These are phyloP conservation scores for Aegilops longissima DNA, from an alignment of 176 grass and related monocot species.

Conservation along the genomic window DNA sequence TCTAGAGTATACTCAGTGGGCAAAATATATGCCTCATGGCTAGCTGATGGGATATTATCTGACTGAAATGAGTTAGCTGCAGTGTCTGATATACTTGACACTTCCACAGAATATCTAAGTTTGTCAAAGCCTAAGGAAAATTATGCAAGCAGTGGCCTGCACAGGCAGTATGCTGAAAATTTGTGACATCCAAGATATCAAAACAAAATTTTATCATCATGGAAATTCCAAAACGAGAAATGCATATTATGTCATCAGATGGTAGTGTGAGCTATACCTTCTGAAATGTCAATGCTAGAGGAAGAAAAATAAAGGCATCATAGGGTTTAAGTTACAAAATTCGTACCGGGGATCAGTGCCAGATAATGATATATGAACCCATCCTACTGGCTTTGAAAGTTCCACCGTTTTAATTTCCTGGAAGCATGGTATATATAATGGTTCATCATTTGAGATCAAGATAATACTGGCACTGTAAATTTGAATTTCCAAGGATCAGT, in stretches of 20 bases:
- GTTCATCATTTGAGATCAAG: background rate
- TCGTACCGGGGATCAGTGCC: constrained; percentile 77
- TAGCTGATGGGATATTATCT: background rate
- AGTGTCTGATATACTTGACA: background rate
- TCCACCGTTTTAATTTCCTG: constrained; percentile 97
- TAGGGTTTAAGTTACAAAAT: background rate
- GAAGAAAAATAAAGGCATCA: background rate
- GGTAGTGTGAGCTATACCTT: background rate
- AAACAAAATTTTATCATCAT: background rate
- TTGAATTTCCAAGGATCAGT: background rate
- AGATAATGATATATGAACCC: constrained; percentile 86
- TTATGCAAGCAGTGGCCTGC: background rate
- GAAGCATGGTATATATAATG: background rate
- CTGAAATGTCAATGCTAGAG: background rate
- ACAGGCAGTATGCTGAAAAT: background rate
- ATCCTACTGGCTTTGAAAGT: constrained; percentile 87
- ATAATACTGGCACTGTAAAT: background rate
- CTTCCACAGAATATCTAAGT: background rate
- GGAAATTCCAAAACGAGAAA: background rate
- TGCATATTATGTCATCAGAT: background rate
- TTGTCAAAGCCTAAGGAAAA: background rate
- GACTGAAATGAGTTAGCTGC: background rate
- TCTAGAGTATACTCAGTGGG: background rate
- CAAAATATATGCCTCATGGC: too few species aligned
- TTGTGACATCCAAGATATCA: background rate